These are phyloP conservation scores for Teunomyces lycoperdinae DNA, from an alignment of 805 yeast species.

Conservation along the genomic window DNA sequence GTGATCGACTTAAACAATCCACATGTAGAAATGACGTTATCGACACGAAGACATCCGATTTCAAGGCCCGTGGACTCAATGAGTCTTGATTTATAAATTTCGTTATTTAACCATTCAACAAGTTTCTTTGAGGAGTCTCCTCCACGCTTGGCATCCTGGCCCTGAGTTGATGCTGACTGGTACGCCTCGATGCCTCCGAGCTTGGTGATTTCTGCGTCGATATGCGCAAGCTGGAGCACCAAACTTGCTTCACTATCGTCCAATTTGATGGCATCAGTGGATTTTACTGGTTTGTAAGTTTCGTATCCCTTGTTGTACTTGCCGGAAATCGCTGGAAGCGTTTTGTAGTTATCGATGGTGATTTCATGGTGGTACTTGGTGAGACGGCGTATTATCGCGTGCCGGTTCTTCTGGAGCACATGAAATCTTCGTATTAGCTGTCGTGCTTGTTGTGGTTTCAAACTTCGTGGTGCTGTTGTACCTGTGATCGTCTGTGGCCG, in stretches of 20 bases:
- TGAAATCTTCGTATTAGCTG: slow-evolving; percentile 78
- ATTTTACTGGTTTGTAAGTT: slow-evolving; percentile 6
- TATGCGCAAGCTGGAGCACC: slow-evolving; percentile 42
- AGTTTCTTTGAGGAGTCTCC: slow-evolving; percentile 87
- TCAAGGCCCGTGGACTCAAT: slow-evolving; percentile 54
- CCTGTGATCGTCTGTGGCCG: slow-evolving; percentile 33
- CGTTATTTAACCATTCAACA: slow-evolving; percentile 63
- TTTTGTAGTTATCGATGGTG: slow-evolving; percentile 10
- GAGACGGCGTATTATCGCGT: slow-evolving; percentile 36
- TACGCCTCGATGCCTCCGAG: slow-evolving; percentile 79
- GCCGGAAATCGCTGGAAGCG: neutral
- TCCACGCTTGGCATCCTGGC: slow-evolving; percentile 76
- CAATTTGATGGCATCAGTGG: slow-evolving; percentile 12
- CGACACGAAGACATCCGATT: slow-evolving; percentile 74
- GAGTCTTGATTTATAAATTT: slow-evolving; percentile 5
- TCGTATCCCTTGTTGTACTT: neutral
- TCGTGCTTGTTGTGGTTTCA: slow-evolving; percentile 71
- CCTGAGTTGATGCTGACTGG: slow-evolving; percentile 82
- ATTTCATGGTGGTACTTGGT: slow-evolving; percentile 7
- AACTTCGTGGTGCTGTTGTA: slow-evolving; percentile 34
- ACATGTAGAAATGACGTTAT: slow-evolving; percentile 64
- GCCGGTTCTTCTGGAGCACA: slow-evolving; percentile 57
- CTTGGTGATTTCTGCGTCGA: slow-evolving; percentile 58
- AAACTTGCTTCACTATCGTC: slow-evolving; percentile 17
- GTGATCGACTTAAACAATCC: slow-evolving; percentile 49